Percentiles rank a stretch among this genome's conserved stretches.
Conservation (phyloP, 148 eudicot species). For the Vaccinium corymbosum region DNA sequence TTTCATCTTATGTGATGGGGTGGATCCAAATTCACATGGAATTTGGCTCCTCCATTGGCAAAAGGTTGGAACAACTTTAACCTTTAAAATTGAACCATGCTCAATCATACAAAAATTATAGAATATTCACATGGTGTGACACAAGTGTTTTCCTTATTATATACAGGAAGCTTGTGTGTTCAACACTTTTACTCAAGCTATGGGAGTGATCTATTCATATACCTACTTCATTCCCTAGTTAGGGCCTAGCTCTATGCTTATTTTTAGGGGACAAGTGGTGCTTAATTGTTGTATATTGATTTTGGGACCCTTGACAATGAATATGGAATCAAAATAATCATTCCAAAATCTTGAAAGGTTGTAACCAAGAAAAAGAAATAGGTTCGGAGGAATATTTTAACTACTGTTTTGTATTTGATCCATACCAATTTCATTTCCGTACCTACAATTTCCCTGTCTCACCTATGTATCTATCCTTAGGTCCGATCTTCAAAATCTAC, state of each 20-base stretch:
- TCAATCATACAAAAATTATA: no score
- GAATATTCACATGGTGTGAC: no score
- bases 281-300: background rate
- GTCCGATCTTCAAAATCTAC: no score
- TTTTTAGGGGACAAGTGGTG: background rate
- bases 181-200: background rate
- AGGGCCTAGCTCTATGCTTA: background rate
- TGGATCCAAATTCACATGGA: no score
- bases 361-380: background rate
- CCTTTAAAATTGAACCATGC: no score
- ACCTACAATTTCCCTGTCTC: background rate
- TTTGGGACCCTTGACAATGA: background rate
- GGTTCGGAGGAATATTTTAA: background rate
- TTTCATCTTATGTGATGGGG: no score
- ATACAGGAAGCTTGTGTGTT: background rate
- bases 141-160: background rate
- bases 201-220: slow-evolving; percentile 3
- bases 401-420: background rate
- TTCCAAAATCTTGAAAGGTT: background rate
- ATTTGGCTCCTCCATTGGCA: no score
- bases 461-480: no score
- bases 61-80: no score
- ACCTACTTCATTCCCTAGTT: slow-evolving; percentile 8
- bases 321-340: background rate
- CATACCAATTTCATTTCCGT: background rate